Base-by-base conservation (phyloP, 2,329 filamentous ascomycete species). In the Fusarium mundagurra region DNA sequence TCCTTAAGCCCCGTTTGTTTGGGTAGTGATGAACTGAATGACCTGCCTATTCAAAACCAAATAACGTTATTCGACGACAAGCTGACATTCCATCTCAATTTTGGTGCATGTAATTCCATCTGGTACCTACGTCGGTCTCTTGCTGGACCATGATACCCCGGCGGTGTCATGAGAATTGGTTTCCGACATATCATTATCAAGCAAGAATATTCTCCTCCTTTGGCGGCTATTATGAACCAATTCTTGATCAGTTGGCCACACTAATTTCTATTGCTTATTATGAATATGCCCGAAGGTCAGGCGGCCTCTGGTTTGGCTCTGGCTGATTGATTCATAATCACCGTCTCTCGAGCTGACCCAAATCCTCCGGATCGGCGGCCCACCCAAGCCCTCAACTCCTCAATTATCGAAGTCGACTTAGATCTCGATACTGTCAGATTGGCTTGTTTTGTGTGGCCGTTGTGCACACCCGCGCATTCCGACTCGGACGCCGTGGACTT, bases 401-500 rank as follows among this genome's bases (percentile, higher is more conserved):
- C 31, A 17, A 36, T 18, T 24, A 17, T 24, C 24, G 20, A 36
- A 60, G 34, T 53, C 39, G 41, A 57, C 31, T 48, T 38, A 51
- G 43, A 65, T 69, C 51, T 73, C 62, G 58, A 64, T 68, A 68
- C 41, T 72, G 71, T 74, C 63, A 74, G 59, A 59, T 68, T 68
- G 39, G 31, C 22, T 43, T 38, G 22, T 22, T 27, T 51, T 39
- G 18, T 29, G 67, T 73, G 67, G 57, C 47, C 62, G 38, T 31
- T 31, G 16, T 68, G 38, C 36, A 44, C 51, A 54, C 58, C 71
- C 71, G 71, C 44, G 64, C 54, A 64, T 72, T 74, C 71, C 71
- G 71, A 65, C 54, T 72, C 71, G 71, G 63, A 50, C 45, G 45
- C 67, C 59, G 64, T 61, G 43, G 48, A 60, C 9, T 57, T 55